Evolutionary conservation across 495 filamentous ascomycete species (phyloP).

Genomic region (Astrothelium macrocarpum): DNA sequence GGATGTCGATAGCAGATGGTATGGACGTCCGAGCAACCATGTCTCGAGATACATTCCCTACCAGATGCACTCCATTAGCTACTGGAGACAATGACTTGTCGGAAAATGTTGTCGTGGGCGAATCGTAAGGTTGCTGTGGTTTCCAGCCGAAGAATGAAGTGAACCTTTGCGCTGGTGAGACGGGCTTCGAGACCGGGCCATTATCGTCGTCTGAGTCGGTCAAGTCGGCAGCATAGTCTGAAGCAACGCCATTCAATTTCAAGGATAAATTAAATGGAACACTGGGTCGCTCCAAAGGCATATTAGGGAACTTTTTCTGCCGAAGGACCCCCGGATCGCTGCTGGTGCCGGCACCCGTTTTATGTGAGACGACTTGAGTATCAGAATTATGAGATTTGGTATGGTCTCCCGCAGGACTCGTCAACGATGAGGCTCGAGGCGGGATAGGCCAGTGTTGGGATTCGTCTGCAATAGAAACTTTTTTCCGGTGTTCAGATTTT

Average conservation of each 20-base stretch:
- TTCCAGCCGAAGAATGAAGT: conserved; percentile 66
- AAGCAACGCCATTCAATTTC: conserved; percentile 26
- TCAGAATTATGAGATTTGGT: neutral
- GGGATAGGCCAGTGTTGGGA: neutral
- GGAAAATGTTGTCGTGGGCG: conserved; percentile 55
- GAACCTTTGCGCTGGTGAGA: conserved; percentile 53
- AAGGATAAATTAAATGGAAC: conserved; percentile 21
- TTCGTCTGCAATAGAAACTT: conserved; percentile 1
- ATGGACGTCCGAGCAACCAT: conserved; percentile 28
- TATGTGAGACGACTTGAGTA: conserved; percentile 1
- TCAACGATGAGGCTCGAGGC: neutral
- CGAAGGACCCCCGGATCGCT: conserved; percentile 17
- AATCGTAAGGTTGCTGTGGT: conserved; percentile 45
- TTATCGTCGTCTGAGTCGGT: conserved; percentile 16
- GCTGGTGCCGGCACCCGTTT: neutral
- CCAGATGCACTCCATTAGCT: conserved; percentile 6
- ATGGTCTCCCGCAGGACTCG: neutral
- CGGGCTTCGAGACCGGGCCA: conserved; percentile 38
- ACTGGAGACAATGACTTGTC: conserved; percentile 50
- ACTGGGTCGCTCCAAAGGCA: conserved; percentile 27
- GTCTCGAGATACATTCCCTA: conserved; percentile 29
- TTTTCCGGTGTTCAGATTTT: neutral
- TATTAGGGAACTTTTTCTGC: conserved; percentile 25
- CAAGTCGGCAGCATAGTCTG: conserved; percentile 22
- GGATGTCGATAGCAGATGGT: conserved; percentile 33